Percentiles rank a stretch among this genome's conserved stretches.
phyloP scores from a whole-genome alignment of 306 rosid genomes.

The Quercus bicolor region DNA sequence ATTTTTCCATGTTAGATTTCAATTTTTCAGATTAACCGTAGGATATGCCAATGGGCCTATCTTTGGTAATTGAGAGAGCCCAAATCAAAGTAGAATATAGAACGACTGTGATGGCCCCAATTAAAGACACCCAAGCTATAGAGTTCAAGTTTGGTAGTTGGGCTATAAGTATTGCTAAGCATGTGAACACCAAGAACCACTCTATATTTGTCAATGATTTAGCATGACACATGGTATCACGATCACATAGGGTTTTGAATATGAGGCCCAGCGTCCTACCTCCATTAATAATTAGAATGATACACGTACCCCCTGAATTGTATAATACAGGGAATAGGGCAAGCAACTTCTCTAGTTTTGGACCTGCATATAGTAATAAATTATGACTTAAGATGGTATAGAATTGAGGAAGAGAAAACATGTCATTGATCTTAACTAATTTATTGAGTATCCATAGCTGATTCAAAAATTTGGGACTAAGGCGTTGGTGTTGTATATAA shows the following conservation, averaged over 20 bases:
- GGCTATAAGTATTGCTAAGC: constrained; percentile 47
- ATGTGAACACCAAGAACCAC: constrained; percentile 56
- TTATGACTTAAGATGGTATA: too few species aligned
- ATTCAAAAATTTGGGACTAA: too few species aligned
- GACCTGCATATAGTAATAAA: too few species aligned
- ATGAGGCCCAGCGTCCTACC: constrained; percentile 4
- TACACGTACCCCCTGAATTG: constrained; percentile 37
- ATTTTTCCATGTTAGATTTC: constrained; percentile 4
- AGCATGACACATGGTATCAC: too few species aligned
- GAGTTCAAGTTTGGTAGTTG: constrained; percentile 67
- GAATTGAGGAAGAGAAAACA: too few species aligned
- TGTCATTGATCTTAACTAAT: too few species aligned
- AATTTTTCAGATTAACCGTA: neutral
- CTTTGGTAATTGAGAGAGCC: constrained; percentile 47
- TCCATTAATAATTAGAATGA: constrained; percentile 36
- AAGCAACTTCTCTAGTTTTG: too few species aligned
- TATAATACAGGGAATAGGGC: too few species aligned
- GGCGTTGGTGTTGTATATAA: too few species aligned
- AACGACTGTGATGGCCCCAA: constrained; percentile 39
- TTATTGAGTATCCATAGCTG: too few species aligned
- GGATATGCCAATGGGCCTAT: constrained; percentile 29
- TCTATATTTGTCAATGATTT: too few species aligned
- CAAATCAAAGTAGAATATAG: constrained; percentile 45
- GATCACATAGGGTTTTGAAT: too few species aligned
- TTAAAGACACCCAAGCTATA: constrained; percentile 40